These are phyloP conservation scores for Starmera stellimalicola DNA, from an alignment of 1,139 yeast genomes.

Conservation along the genomic window DNA sequence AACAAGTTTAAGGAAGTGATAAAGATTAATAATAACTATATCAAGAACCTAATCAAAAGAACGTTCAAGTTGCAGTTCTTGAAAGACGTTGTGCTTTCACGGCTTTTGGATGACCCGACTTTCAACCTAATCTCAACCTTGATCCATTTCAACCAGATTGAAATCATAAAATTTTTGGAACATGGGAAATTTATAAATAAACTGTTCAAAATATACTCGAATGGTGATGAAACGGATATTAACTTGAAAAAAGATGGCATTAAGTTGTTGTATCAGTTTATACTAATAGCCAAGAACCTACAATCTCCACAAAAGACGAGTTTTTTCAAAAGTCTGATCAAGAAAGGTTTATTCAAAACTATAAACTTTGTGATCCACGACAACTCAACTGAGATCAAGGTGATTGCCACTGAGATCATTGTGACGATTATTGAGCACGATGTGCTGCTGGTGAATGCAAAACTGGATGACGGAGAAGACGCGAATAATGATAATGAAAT, in stretches of 20 bases:
- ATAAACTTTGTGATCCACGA: constrained; percentile 64
- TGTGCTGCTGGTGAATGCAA: constrained; percentile 46
- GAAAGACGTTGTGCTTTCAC: constrained; percentile 77
- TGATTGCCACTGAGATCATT: constrained; percentile 74
- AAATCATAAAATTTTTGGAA: constrained; percentile 59
- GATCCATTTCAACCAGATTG: constrained; percentile 61
- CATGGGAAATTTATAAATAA: constrained; percentile 38
- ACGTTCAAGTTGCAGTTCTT: constrained; percentile 73
- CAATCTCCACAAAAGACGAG: constrained; percentile 55
- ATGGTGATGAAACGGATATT: constrained; percentile 5
- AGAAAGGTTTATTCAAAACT: constrained; percentile 61
- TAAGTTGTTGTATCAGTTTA: constrained; percentile 70
- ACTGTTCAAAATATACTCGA: constrained; percentile 49
- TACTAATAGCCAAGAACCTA: constrained; percentile 61
- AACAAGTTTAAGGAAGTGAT: constrained; percentile 63
- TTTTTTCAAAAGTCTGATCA: constrained; percentile 56
- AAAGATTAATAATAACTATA: constrained; percentile 43
- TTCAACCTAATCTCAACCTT: constrained; percentile 54
- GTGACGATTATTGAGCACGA: constrained; percentile 82
- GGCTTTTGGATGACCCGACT: constrained; percentile 74
- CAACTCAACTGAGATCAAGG: constrained; percentile 42
- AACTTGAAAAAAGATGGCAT: constrained; percentile 56
- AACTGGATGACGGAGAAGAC: constrained; percentile 4
- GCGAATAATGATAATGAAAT: neutral
- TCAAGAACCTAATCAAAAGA: constrained; percentile 51